Evolutionary conservation across 345 rosid species (phyloP).

Genomic region (sweet orange (Citrus sinensis)): DVS_A1.0 CM039167.1:11085001-11085500

Average conservation of each 20-base stretch:
- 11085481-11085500: background rate
- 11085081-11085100: conserved; percentile 20
- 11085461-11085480: background rate
- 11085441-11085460: background rate
- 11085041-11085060: background rate
- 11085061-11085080: conserved; percentile 10
- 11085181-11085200: background rate
- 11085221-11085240: no score
- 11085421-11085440: background rate
- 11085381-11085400: background rate
- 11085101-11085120: background rate
- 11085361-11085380: background rate
- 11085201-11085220: background rate
- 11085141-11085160: background rate
- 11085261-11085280: background rate
- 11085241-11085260: background rate
- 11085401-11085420: background rate
- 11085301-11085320: background rate
- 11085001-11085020: background rate
- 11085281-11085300: background rate
- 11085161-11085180: background rate
- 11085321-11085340: background rate
- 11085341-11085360: background rate
- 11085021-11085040: conserved; percentile 12
- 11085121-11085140: background rate